Evolutionary conservation across 306 rosid species (phyloP).

Genomic region (Acacia melanoxylon): DNA sequence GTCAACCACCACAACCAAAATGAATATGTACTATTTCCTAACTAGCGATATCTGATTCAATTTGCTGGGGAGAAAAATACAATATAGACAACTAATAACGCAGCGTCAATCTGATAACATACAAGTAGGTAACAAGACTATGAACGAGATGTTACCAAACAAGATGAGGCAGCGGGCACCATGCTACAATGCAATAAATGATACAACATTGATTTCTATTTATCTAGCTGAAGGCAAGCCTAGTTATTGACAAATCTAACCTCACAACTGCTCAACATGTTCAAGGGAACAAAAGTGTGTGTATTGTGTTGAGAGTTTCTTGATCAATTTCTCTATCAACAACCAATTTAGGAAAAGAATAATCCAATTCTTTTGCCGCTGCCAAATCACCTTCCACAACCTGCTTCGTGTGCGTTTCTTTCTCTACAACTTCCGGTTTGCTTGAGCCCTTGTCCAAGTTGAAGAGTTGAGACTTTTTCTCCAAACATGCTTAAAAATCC

Average conservation of each 20-base stretch:
- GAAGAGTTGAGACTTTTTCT: conserved; percentile 52
- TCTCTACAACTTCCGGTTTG: conserved; percentile 32
- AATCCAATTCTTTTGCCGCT: conserved; percentile 36
- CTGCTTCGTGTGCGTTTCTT: conserved; percentile 22
- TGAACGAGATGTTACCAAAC: background rate
- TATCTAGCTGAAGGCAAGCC: background rate
- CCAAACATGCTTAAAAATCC: conserved; percentile 60
- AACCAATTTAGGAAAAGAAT: conserved; percentile 37
- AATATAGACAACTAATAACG: background rate
- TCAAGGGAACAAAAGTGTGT: conserved; percentile 53
- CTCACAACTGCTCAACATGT: conserved; percentile 48
- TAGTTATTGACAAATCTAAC: background rate
- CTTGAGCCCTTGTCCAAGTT: conserved; percentile 17
- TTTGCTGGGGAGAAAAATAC: no score
- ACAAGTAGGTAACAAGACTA: background rate
- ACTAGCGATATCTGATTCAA: background rate
- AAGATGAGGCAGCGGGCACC: background rate
- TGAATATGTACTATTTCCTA: background rate
- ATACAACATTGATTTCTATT: background rate
- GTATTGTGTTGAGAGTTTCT: conserved; percentile 46
- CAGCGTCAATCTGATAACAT: background rate
- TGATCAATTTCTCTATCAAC: conserved; percentile 42
- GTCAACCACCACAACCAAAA: background rate
- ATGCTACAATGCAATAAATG: background rate
- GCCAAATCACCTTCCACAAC: conserved; percentile 33